Evolutionary conservation across 192 early-diverging fungal species (phyloP).

Genomic region (Ambispora gerdemannii): DNA sequence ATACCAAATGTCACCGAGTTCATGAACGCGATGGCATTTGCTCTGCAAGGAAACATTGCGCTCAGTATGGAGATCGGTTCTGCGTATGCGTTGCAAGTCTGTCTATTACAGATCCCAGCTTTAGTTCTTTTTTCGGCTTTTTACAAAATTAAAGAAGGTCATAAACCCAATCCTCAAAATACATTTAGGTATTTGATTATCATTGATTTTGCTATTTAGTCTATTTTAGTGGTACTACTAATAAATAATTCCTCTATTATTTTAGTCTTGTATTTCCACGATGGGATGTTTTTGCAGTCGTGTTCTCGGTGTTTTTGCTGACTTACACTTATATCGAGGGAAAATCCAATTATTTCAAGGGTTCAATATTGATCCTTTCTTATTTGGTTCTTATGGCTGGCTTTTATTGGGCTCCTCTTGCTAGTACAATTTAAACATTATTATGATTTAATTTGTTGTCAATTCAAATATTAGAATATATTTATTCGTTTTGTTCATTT

Average conservation of each 20-base stretch:
- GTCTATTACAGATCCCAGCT: conserved; percentile 91
- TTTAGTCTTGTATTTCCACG: conserved; percentile 45
- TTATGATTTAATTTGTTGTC: neutral
- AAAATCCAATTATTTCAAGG: conserved; percentile 97
- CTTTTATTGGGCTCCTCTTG: conserved; percentile 62
- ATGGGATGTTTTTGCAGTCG: conserved; percentile 45
- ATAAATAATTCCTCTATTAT: neutral
- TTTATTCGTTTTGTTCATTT: too few relatives aligned
- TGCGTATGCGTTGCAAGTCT: conserved; percentile 92
- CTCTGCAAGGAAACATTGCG: conserved; percentile 81
- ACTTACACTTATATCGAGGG: conserved; percentile 95
- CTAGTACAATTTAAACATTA: neutral
- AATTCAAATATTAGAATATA: neutral
- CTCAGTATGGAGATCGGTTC: conserved; percentile 90
- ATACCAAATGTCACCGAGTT: conserved; percentile 97
- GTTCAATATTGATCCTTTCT: conserved; percentile 78
- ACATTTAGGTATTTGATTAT: neutral
- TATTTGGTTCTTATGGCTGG: conserved; percentile 80
- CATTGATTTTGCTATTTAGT: neutral
- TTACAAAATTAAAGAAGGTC: neutral
- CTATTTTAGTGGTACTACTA: neutral
- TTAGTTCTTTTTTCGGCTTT: conserved; percentile 80
- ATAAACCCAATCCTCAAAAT: neutral
- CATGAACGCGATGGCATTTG: conserved; percentile 92
- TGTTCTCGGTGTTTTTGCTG: conserved; percentile 65